Conservation (phyloP, 441 rosid species). For the California macrophylla region DNA sequence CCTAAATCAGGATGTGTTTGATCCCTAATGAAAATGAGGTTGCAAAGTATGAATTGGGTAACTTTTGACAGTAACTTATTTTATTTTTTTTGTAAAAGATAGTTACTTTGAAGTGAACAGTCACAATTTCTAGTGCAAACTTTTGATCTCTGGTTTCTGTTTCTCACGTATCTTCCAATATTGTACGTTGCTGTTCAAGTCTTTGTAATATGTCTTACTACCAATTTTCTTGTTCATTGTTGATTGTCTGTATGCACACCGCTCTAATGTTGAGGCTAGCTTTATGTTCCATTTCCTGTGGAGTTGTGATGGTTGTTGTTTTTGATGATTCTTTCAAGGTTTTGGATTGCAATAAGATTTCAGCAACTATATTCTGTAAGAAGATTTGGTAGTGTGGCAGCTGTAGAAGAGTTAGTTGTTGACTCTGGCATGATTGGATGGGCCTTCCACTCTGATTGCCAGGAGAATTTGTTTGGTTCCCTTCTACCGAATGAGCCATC, state of each 20-base stretch:
- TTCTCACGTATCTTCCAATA: neutral
- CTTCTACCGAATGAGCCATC: constrained; percentile 67
- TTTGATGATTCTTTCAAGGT: constrained; percentile 44
- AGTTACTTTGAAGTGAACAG: neutral
- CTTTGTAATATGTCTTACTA: neutral
- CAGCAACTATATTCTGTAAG: constrained; percentile 49
- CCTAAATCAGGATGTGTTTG: neutral
- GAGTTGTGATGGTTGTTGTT: neutral
- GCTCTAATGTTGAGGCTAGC: neutral
- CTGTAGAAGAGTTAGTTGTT: constrained; percentile 54
- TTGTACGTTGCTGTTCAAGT: neutral
- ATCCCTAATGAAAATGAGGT: neutral
- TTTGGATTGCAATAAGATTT: constrained; percentile 77
- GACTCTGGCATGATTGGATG: constrained; percentile 63
- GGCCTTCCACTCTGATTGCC: constrained; percentile 95
- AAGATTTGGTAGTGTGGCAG: constrained; percentile 51
- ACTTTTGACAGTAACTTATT: neutral
- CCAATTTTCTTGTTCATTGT: neutral
- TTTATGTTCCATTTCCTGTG: neutral
- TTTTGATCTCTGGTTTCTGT: neutral
- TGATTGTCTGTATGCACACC: neutral
- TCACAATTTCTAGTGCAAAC: neutral
- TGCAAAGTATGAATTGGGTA: neutral
- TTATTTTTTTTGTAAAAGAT: neutral
- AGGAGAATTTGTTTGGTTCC: constrained; percentile 57